Evolutionary conservation across 2,329 filamentous ascomycete species (phyloP), one percentile per base, ranked within the genome.

Genomic region (Cladorrhinum sp.): DNA sequence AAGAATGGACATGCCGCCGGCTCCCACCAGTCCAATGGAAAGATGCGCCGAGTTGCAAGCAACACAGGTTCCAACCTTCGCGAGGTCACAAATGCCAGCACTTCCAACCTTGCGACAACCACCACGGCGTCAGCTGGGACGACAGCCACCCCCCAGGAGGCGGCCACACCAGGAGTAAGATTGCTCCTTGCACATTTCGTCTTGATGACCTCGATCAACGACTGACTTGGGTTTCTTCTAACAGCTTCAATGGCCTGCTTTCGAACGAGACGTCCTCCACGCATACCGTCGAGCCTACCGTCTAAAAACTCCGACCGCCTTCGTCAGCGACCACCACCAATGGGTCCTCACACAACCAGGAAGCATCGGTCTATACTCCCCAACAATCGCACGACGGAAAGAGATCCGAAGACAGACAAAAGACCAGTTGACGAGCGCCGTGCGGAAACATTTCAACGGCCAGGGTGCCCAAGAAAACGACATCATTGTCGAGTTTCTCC

Each of bases 371-470:
- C 77, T 84, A 62, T 84, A 87, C 74, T 92, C 89, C 16, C 90
- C 90, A 5, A 92, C 89, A 23, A 92, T 92, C 86, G 85, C 86
- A 49, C 79, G 88, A 61, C 82, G 81, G 67, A 85, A 84, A 66
- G 79, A 85, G 52, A 81, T 86, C 69, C 79, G 87, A 57, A 81
- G 88, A 58, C 86, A 92, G 71, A 84, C 83, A 69, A 90, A 90
- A 71, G 87, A 91, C 39, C 83, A 90, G 66, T 79, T 96, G 58
- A 88, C 89, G 8, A 81, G 86, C 66, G 82, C 85, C 1, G 88
- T 93, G 54, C 82, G 90, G 65, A 93, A 92, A 73, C 90, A 95
- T 75, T 95, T 95, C 77, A 95, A 95, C 71, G 86, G 85, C 33
- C 81, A 90, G 66, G 89, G 88, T 16, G 85, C 94, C 46, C 88